Conservation (phyloP, 306 rosid genomes). For the Castanopsis chinensis region DNA sequence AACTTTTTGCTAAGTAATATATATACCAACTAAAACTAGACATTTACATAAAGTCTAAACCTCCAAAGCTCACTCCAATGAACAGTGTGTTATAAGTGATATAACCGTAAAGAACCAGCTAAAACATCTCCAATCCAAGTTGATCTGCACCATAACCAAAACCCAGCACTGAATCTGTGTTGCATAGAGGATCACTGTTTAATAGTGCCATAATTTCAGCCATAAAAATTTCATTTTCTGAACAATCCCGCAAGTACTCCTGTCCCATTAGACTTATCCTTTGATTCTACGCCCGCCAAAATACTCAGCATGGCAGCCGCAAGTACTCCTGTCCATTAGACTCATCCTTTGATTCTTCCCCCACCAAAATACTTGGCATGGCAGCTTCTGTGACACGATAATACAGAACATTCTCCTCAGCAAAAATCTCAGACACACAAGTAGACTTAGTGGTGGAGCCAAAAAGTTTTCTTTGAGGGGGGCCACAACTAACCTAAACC, state of each 20-base stretch:
- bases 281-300: conserved; percentile 29
- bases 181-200: conserved; percentile 31
- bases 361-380: conserved; percentile 23
- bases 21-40: too few relatives aligned
- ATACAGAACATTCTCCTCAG: too few relatives aligned
- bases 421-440: too few relatives aligned
- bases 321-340: conserved; percentile 20
- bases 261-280: conserved; percentile 21
- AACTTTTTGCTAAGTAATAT: too few relatives aligned
- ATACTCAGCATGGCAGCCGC: neutral
- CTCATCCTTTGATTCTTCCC: conserved; percentile 35
- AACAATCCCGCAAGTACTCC: conserved; percentile 29
- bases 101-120: too few relatives aligned
- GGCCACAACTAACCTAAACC: too few relatives aligned
- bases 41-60: too few relatives aligned
- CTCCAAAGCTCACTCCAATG: too few relatives aligned
- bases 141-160: too few relatives aligned
- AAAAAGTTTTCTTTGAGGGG: too few relatives aligned
- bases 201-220: conserved; percentile 52
- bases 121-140: neutral
- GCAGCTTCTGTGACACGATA: conserved; percentile 22
- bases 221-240: conserved; percentile 62
- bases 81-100: too few relatives aligned
- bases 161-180: conserved; percentile 20
- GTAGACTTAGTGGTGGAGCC: too few relatives aligned